Percentiles rank a stretch among this genome's conserved stretches.
Evolutionary conservation across 2,329 filamentous ascomycete genomes (phyloP).

Genomic region (Paramyrothecium sp.): DNA sequence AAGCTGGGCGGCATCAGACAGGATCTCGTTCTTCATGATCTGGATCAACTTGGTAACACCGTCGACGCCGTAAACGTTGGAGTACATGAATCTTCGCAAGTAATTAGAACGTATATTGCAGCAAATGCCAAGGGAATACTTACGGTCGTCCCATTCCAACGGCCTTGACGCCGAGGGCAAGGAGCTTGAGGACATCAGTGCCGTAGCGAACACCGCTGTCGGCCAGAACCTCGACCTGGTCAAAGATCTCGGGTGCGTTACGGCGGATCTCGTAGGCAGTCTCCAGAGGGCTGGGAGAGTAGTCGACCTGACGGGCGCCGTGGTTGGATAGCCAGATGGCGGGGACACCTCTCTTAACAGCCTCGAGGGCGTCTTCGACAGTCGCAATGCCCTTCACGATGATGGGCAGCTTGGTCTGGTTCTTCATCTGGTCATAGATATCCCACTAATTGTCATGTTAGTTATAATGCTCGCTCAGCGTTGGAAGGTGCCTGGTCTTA

Average conservation of each 20-base stretch:
- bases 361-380: constrained; percentile 32
- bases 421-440: constrained; percentile 24
- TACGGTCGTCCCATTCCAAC: constrained; percentile 40
- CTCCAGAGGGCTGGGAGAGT: constrained; percentile 21
- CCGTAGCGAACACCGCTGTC: constrained; percentile 38
- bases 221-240: constrained; percentile 32
- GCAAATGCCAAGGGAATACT: background rate
- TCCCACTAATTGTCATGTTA: constrained; percentile 13
- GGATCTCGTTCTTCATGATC: constrained; percentile 47
- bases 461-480: background rate
- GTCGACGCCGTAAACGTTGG: constrained; percentile 46
- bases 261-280: constrained; percentile 28
- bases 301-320: constrained; percentile 39
- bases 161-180: constrained; percentile 36
- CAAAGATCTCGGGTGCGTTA: constrained; percentile 33
- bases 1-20: constrained; percentile 30
- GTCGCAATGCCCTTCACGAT: constrained; percentile 37
- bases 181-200: constrained; percentile 35
- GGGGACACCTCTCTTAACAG: constrained; percentile 28
- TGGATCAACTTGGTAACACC: constrained; percentile 45
- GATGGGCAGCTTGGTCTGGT: constrained; percentile 30
- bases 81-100: constrained; percentile 41
- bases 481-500: constrained; percentile 2
- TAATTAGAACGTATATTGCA: background rate
- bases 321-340: constrained; percentile 40